Percentiles rank a stretch among this genome's conserved stretches.
Conservation (phyloP, 2,329 filamentous ascomycete genomes). For the Arachnopeziza araneosa region DNA sequence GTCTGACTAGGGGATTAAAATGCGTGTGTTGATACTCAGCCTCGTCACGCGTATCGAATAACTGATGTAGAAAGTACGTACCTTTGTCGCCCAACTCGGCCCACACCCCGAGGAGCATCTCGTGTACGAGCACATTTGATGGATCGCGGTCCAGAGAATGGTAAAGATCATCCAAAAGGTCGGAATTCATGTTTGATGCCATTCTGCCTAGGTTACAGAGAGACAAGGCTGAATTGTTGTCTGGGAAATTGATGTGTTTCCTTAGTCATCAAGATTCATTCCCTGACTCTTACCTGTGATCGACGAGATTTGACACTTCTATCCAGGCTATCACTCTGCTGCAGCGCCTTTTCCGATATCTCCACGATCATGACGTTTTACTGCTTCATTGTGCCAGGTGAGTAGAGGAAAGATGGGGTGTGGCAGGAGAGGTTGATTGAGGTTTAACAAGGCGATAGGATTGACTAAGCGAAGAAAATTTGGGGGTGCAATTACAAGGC, state of each 20-base stretch:
- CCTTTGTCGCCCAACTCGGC: conserved; percentile 3
- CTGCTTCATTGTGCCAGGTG: not conserved
- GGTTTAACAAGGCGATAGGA: not conserved
- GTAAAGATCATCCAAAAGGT: conserved; percentile 1
- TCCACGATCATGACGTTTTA: no score
- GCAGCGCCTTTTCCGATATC: no score
- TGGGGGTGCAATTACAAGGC: not conserved
- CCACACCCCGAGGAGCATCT: conserved; percentile 2
- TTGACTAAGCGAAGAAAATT: not conserved
- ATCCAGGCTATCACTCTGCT: no score
- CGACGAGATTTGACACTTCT: no score
- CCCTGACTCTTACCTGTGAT: no score
- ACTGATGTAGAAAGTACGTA: not conserved
- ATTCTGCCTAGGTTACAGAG: not conserved
- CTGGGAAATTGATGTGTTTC: no score
- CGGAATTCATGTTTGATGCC: not conserved
- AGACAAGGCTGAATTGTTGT: no score
- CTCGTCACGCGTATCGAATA: no score
- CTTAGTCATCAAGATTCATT: no score
- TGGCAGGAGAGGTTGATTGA: not conserved
- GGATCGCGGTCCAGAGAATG: conserved; percentile 1
- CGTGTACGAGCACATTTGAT: not conserved
- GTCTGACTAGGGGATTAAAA: no score
- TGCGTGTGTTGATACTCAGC: no score
- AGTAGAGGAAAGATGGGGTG: not conserved